These are phyloP conservation scores for Fusarium veterinarium DNA, from an alignment of 2,329 filamentous ascomycete genomes.

Conservation along the genomic window DNA sequence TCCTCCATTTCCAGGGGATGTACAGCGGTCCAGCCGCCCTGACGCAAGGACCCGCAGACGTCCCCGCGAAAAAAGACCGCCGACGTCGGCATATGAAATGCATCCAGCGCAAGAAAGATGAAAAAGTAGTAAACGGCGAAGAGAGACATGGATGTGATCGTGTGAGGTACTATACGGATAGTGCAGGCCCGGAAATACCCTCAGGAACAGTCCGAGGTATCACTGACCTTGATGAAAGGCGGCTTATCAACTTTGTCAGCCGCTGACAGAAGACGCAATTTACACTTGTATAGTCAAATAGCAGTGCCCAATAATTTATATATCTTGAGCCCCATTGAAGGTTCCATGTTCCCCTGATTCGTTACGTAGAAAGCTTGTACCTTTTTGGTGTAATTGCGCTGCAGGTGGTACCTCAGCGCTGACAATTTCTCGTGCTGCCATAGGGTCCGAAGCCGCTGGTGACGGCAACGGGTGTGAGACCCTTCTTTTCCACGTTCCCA, in stretches of 20 bases:
- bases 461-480: conserved; percentile 31
- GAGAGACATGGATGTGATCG: neutral
- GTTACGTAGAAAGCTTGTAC: conserved; percentile 7
- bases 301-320: conserved; percentile 6
- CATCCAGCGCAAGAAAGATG: conserved; percentile 23
- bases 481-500: conserved; percentile 35
- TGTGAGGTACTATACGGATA: neutral
- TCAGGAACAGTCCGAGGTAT: neutral
- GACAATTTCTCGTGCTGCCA: conserved; percentile 44
- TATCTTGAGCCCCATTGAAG: conserved; percentile 14
- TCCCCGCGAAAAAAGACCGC: conserved; percentile 38
- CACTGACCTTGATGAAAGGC: neutral
- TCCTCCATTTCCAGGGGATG: conserved; percentile 2
- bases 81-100: conserved; percentile 41
- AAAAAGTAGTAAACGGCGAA: conserved; percentile 9
- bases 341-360: neutral
- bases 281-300: conserved; percentile 12
- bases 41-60: conserved; percentile 26
- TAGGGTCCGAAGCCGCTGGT: conserved; percentile 47
- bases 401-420: conserved; percentile 35
- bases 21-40: conserved; percentile 24
- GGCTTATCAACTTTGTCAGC: conserved; percentile 11
- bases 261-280: conserved; percentile 7
- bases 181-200: conserved; percentile 16
- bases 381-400: conserved; percentile 22